These are phyloP conservation scores for Boletus tylopilopsis DNA, from an alignment of 768 basidiomycete genomes.

Conservation along the genomic window DNA sequence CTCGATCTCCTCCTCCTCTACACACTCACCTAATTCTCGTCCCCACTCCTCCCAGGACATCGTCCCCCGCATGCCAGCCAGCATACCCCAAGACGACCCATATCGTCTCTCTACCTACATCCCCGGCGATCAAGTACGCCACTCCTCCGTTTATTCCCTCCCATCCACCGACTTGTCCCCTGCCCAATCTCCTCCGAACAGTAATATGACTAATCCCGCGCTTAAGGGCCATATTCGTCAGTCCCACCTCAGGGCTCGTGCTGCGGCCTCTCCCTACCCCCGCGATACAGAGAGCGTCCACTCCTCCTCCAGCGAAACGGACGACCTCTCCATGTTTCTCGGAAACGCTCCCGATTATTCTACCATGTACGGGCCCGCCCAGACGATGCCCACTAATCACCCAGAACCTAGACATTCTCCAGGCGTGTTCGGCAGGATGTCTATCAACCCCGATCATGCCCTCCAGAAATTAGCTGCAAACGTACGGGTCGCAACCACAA, in stretches of 20 bases:
- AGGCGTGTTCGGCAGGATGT: constrained; percentile 76
- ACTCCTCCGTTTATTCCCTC: constrained; percentile 43
- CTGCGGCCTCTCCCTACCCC: constrained; percentile 80
- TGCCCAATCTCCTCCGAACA: constrained; percentile 69
- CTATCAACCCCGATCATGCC: constrained; percentile 69
- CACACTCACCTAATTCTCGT: constrained; percentile 68
- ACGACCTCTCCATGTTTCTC: constrained; percentile 79
- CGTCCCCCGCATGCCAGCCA: constrained; percentile 49
- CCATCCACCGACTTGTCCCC: constrained; percentile 40
- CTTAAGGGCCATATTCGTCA: constrained; percentile 76
- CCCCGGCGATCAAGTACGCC: constrained; percentile 41
- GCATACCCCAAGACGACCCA: constrained; percentile 59
- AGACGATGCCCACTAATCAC: constrained; percentile 37
- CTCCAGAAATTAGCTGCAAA: constrained; percentile 85
- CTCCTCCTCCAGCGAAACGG: constrained; percentile 86
- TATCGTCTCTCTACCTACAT: constrained; percentile 61
- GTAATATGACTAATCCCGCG: constrained; percentile 69
- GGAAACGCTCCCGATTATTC: constrained; percentile 59
- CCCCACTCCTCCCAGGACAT: constrained; percentile 76
- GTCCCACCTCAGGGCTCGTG: constrained; percentile 75
- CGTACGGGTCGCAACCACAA: constrained; percentile 84
- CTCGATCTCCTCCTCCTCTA: constrained; percentile 74
- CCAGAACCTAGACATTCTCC: constrained; percentile 55
- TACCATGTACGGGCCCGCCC: constrained; percentile 53
- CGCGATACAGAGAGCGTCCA: constrained; percentile 84